These are phyloP conservation scores for Ganoderma sinense DNA, from an alignment of 1,284 basidiomycete species.

Conservation along the genomic window DNA sequence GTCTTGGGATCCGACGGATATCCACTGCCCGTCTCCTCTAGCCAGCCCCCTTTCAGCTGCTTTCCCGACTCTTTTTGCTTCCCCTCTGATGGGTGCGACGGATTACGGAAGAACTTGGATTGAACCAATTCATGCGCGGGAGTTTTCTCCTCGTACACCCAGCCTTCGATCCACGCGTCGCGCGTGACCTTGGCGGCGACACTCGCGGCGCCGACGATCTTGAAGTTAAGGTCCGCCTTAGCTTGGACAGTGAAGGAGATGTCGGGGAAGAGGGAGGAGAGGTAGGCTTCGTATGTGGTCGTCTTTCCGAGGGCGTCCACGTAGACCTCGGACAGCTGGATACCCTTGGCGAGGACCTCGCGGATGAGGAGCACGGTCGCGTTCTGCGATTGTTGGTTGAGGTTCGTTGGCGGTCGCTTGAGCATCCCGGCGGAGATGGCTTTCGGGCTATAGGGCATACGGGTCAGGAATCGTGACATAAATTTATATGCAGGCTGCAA, in stretches of 20 bases:
- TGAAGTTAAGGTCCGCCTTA: slow-evolving; percentile 96
- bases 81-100: neutral
- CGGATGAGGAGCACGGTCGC: slow-evolving; percentile 91
- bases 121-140: neutral
- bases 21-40: slow-evolving; percentile 71
- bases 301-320: slow-evolving; percentile 96
- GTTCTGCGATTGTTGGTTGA: slow-evolving; percentile 93
- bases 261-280: slow-evolving; percentile 82
- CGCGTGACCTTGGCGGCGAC: slow-evolving; percentile 97
- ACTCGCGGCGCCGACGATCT: slow-evolving; percentile 96
- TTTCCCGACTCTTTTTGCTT: slow-evolving; percentile 15
- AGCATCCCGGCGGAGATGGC: slow-evolving; percentile 95
- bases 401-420: slow-evolving; percentile 81
- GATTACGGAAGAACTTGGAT: slow-evolving; percentile 12
- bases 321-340: slow-evolving; percentile 90
- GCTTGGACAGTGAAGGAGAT: slow-evolving; percentile 90
- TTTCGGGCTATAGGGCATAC: slow-evolving; percentile 71
- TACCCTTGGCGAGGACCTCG: slow-evolving; percentile 81
- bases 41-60: slow-evolving; percentile 42
- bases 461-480: slow-evolving; percentile 12
- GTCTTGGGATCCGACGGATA: slow-evolving; percentile 97
- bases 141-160: slow-evolving; percentile 74
- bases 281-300: slow-evolving; percentile 82
- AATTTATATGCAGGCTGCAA: too few species aligned
- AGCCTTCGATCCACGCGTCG: slow-evolving; percentile 89